These are phyloP conservation scores for Rhodamnia rubescens DNA, from an alignment of 345 rosid genomes.

Conservation along the genomic window DNA sequence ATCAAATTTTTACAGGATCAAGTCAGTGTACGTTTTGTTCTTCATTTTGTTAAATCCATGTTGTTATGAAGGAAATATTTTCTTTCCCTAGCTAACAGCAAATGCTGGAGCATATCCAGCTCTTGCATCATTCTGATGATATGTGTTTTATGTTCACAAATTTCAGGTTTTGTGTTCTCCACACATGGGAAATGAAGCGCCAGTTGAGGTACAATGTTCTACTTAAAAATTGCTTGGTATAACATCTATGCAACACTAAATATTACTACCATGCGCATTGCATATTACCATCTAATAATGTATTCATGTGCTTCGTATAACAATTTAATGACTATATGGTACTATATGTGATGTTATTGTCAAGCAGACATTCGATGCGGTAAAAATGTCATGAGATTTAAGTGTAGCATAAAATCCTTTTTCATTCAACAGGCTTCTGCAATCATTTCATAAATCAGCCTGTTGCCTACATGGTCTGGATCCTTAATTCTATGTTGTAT, in stretches of 20 bases:
- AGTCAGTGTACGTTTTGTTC: slow-evolving; percentile 37
- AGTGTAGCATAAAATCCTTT: not conserved
- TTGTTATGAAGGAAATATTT: not conserved
- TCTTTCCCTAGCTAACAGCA: not conserved
- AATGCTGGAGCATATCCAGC: not conserved
- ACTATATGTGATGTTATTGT: not conserved
- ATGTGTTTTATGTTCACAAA: not conserved
- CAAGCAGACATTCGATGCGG: not conserved
- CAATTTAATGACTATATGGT: not conserved
- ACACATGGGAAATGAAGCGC: slow-evolving; percentile 44
- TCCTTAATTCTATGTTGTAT: not conserved
- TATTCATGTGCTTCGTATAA: not conserved
- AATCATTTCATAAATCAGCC: not conserved
- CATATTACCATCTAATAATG: not conserved
- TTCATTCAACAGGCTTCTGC: not conserved
- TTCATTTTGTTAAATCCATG: not conserved
- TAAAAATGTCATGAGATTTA: not conserved
- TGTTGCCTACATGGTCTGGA: not conserved
- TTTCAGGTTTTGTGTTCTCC: slow-evolving; percentile 46
- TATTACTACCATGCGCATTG: not conserved
- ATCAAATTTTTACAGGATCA: slow-evolving; percentile 79
- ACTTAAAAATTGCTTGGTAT: not conserved
- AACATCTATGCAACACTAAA: not conserved
- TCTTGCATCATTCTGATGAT: not conserved
- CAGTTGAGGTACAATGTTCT: slow-evolving; percentile 52